A percentile compares a stretch with the other conserved stretches of the same genome.
These are phyloP conservation scores for Pugionium dolabratum DNA, from an alignment of 345 rosid genomes.

Conservation along the genomic window DNA sequence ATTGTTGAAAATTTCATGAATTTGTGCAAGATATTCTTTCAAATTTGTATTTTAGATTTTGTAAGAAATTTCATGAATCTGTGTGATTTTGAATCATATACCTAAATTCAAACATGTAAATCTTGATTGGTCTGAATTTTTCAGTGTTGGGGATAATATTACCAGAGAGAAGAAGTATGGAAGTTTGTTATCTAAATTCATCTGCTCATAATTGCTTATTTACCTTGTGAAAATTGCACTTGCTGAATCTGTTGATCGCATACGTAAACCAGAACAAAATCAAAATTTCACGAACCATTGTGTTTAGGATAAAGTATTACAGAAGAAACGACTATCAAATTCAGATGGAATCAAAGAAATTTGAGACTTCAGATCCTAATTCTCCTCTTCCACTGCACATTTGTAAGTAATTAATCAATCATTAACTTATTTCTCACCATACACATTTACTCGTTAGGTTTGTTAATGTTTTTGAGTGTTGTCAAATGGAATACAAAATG, in stretches of 20 bases:
- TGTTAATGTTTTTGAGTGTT: constrained; percentile 29
- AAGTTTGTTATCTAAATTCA: constrained; percentile 38
- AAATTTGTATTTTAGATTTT: constrained; percentile 37
- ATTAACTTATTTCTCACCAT: not conserved
- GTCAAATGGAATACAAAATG: too few relatives aligned
- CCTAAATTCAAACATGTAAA: not conserved
- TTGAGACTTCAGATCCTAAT: constrained; percentile 59
- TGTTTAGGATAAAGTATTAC: constrained; percentile 93
- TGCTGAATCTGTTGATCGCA: constrained; percentile 50
- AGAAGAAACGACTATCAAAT: constrained; percentile 77
- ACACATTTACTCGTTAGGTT: not conserved
- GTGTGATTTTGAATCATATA: not conserved
- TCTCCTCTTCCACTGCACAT: constrained; percentile 63
- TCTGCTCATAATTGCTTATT: constrained; percentile 54
- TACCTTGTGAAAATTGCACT: constrained; percentile 65
- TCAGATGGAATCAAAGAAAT: constrained; percentile 78
- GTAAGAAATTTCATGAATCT: not conserved
- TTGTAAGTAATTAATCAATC: constrained; percentile 50
- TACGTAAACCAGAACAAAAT: constrained; percentile 64
- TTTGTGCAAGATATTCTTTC: constrained; percentile 23
- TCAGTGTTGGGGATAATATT: constrained; percentile 40
- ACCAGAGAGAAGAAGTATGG: constrained; percentile 50
- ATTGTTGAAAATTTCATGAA: not conserved
- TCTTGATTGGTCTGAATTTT: constrained; percentile 19
- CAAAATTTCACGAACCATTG: constrained; percentile 90